Evolutionary conservation across 2,329 filamentous ascomycete genomes (phyloP), one percentile per base, ranked within the genome.

Genomic region (Talaromyces sp.): DNA sequence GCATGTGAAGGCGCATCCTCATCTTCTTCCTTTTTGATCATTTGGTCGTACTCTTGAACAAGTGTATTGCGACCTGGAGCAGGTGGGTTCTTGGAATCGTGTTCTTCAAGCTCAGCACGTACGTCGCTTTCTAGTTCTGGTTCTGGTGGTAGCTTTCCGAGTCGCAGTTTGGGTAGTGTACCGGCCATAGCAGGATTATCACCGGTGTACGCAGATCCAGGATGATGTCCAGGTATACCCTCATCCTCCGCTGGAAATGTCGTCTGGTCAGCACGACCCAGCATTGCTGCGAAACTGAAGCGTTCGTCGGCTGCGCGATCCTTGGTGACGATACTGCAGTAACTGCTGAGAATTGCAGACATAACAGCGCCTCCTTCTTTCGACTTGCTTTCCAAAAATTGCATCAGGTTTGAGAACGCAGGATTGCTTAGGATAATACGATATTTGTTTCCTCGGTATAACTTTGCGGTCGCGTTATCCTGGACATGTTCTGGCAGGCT

Each of bases 371-470:
- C 94, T 11, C 93, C 93, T 61, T 90, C 87, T 60, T 91, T 90
- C 14, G 89, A 86, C 68, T 97, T 93, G n/a, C 89, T 88, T 76
- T 98, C 93, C 0, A 99, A 82, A 71, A 94, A 96, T 70, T 93
- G 90, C 73, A 97, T 90, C 9, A 98, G 85, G 66, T 91, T 91
- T 65, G 88, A 89, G 65, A 91, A 93, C 0, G 93, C 89, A 70
- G 93, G 90, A 65, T 90, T 89, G 71, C 93, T 97, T n/a, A 99
- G 81, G 0, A 92, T 92, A 41, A 99, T 84, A 13, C 92, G 87
- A 75, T 98, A 99, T 76, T 92, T 95, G 82, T 93, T 94, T 64
- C 88, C 86, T 47, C 87, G 86, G 76, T 97, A 99, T 3, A 95
- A 82, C 75, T 90, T 91, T 7, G 91, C 89, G n/a, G 90, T 85